phyloP scores from a whole-genome alignment of 2,329 filamentous ascomycete species.

The Sclerotinia borealis region DNA sequence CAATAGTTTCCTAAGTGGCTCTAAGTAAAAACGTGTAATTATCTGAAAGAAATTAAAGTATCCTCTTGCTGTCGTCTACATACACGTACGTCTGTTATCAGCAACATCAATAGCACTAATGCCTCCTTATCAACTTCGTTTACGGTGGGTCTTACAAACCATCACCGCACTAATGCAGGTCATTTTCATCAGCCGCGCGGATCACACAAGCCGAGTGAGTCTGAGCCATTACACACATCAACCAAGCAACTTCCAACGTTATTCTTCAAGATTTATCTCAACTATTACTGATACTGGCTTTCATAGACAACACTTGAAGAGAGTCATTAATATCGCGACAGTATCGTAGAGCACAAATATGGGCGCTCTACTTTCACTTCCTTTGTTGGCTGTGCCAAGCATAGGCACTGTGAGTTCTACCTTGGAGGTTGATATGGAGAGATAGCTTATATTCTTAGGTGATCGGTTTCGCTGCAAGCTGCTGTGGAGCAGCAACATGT shows the following conservation, averaged over 20 bases:
- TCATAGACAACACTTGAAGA: not conserved
- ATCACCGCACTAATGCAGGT: conserved; percentile 7
- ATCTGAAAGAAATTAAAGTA: conserved; percentile 13
- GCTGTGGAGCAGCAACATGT: conserved; percentile 94
- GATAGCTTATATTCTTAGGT: conserved; percentile 45
- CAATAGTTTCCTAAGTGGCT: not conserved
- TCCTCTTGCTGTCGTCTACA: conserved; percentile 9
- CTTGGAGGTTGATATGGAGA: conserved; percentile 2
- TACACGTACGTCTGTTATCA: conserved; percentile 7
- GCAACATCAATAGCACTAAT: not conserved
- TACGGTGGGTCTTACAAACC: not conserved
- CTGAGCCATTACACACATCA: not conserved
- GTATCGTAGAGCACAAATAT: conserved; percentile 43
- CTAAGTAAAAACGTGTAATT: not conserved
- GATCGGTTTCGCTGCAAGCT: conserved; percentile 75
- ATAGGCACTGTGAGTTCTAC: conserved; percentile 66
- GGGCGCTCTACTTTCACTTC: conserved; percentile 87
- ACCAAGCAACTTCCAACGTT: not conserved
- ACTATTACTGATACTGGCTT: not conserved
- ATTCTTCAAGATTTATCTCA: not conserved
- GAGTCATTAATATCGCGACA: not conserved
- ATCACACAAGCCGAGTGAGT: conserved; percentile 8
- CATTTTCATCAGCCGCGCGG: conserved; percentile 15
- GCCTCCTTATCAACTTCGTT: conserved; percentile 6
- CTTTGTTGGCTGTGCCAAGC: conserved; percentile 82